A percentile compares a stretch with the other conserved stretches of the same genome.
phyloP scores from a whole-genome alignment of 139 green algal species.

The Yamagishiella unicocca region DNA sequence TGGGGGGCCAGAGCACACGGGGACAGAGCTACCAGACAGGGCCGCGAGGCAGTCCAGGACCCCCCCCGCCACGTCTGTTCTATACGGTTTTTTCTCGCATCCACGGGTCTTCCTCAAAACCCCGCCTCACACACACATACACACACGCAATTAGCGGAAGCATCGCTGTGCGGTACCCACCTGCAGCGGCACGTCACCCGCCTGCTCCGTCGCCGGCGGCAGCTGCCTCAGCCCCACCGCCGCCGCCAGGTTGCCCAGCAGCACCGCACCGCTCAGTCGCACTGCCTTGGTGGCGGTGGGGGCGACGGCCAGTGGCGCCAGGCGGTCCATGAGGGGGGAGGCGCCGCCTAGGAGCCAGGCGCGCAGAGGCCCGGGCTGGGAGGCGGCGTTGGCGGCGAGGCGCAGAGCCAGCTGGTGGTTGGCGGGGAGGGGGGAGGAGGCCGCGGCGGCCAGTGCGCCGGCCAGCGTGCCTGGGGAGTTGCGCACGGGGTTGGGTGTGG shows the following conservation, averaged over 20 bases:
- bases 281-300: slow-evolving; percentile 65
- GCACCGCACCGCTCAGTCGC: slow-evolving; percentile 70
- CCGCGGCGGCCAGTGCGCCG: slow-evolving; percentile 56
- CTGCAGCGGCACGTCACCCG: slow-evolving; percentile 59
- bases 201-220: slow-evolving; percentile 20
- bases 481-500: too few species aligned
- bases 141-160: too few species aligned
- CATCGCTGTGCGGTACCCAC: too few species aligned
- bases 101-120: too few species aligned
- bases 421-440: slow-evolving; percentile 49
- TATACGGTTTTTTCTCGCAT: too few species aligned
- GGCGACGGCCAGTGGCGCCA: neutral
- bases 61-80: too few species aligned
- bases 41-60: too few species aligned
- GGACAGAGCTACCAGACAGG: too few species aligned
- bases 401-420: slow-evolving; percentile 77
- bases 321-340: slow-evolving; percentile 1
- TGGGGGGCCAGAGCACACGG: too few species aligned
- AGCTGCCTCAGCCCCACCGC: slow-evolving; percentile 46
- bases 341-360: neutral
- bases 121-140: too few species aligned
- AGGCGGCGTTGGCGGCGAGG: slow-evolving; percentile 70
- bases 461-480: slow-evolving; percentile 46
- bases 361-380: slow-evolving; percentile 63
- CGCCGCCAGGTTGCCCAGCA: slow-evolving; percentile 78